A percentile compares a stretch with the other conserved stretches of the same genome.
Evolutionary conservation across 441 rosid species (phyloP).

Genomic region (Syzygium syzygioides): DNA sequence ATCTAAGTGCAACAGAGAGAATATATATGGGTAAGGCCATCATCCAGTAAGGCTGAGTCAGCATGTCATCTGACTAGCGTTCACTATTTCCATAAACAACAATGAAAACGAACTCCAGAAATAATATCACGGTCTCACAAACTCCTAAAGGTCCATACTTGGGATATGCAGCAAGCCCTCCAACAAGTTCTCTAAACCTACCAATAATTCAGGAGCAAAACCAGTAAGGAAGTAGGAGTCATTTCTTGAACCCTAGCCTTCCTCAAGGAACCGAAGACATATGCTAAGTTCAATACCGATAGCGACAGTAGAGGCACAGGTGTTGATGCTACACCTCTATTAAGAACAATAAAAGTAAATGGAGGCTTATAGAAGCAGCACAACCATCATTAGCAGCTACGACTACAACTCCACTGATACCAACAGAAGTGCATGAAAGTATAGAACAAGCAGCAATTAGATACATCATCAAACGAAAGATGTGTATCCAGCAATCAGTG

Average conservation of each 20-base stretch:
- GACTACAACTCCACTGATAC: neutral
- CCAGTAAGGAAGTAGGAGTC: neutral
- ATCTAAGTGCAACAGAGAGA: neutral
- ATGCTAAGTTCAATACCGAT: neutral
- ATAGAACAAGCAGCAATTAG: neutral
- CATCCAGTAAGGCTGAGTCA: neutral
- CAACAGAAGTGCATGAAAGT: neutral
- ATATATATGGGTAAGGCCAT: neutral
- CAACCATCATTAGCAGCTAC: neutral
- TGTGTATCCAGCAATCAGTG: neutral
- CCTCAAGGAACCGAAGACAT: neutral
- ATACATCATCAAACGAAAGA: neutral
- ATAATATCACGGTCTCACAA: neutral
- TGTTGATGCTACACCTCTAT: neutral
- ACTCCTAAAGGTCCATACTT: neutral
- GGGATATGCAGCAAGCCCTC: neutral
- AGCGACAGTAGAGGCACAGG: neutral
- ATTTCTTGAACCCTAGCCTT: neutral
- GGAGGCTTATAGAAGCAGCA: neutral
- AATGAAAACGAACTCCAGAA: neutral
- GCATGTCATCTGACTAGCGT: neutral
- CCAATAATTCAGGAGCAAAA: neutral
- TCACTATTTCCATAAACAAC: neutral
- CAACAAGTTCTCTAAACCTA: neutral
- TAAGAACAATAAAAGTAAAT: neutral